Percentiles rank a stretch among this genome's conserved stretches.
Conservation (phyloP, 2,329 filamentous ascomycete genomes). For the Aspergillus oerlinghausenensis region DNA sequence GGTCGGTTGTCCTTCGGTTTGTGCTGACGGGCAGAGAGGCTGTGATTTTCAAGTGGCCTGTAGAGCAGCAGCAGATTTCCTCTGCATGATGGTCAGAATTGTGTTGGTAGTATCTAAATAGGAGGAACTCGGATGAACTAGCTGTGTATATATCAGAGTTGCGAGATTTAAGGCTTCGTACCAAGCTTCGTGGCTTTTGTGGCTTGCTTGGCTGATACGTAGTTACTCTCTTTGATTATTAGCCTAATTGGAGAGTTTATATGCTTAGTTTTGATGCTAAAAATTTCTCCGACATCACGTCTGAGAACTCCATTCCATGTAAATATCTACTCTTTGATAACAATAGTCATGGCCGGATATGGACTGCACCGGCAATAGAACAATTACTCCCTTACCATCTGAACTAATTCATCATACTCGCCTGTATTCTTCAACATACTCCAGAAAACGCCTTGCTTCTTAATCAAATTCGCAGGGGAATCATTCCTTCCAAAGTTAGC, state of each 20-base stretch:
- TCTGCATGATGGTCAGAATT: background rate
- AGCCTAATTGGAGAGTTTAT: background rate
- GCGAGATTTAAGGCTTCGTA: background rate
- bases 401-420: conserved; percentile 22
- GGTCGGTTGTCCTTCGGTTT: conserved; percentile 29
- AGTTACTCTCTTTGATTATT: background rate
- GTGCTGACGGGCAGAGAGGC: conserved; percentile 30
- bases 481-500: conserved; percentile 17
- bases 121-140: too few species aligned
- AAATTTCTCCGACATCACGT: too few species aligned
- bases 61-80: conserved; percentile 15
- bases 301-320: too few species aligned
- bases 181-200: background rate
- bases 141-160: too few species aligned
- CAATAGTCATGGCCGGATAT: too few species aligned
- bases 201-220: background rate
- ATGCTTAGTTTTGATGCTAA: too few species aligned
- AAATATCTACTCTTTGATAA: too few species aligned
- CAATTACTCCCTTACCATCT: conserved; percentile 8
- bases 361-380: background rate
- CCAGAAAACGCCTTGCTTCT: conserved; percentile 19
- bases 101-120: background rate
- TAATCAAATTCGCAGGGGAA: conserved; percentile 17
- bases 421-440: conserved; percentile 24
- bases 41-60: conserved; percentile 33